phyloP scores from a whole-genome alignment of 139 green algal genomes.

The Limnomonas spitsbergensis region DNA sequence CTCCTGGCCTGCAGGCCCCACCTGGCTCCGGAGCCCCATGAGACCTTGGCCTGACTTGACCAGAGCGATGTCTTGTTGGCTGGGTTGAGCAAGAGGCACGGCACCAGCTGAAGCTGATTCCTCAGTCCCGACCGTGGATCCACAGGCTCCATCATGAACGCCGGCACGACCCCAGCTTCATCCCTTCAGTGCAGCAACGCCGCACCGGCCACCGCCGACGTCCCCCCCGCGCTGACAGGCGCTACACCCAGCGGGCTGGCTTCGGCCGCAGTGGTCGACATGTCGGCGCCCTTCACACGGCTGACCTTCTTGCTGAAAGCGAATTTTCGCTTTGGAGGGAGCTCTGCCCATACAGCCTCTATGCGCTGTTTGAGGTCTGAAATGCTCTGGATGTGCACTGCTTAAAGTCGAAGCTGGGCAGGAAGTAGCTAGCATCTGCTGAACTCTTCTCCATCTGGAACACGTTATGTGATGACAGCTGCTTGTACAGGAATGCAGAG shows the following conservation, averaged over 20 bases:
- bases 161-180: no score
- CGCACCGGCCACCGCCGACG: no score
- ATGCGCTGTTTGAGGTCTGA: constrained; percentile 37
- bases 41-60: background rate
- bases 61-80: background rate
- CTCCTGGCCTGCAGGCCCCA: no score
- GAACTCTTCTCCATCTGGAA: constrained; percentile 45
- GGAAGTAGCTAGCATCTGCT: constrained; percentile 69
- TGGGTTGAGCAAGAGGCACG: background rate
- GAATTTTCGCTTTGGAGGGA: constrained; percentile 66
- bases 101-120: background rate
- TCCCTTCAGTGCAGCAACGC: no score
- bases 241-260: background rate
- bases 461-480: no score
- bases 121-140: no score
- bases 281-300: constrained; percentile 1
- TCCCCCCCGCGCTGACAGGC: background rate
- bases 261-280: constrained; percentile 7
- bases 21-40: constrained; percentile 2
- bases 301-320: constrained; percentile 54
- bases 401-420: constrained; percentile 66
- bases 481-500: no score
- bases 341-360: constrained; percentile 31
- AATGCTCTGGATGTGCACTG: constrained; percentile 36
- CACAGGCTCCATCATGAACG: no score